These are phyloP conservation scores for Kazachstania kunashirensis DNA, from an alignment of 805 yeast species.

Conservation along the genomic window DNA sequence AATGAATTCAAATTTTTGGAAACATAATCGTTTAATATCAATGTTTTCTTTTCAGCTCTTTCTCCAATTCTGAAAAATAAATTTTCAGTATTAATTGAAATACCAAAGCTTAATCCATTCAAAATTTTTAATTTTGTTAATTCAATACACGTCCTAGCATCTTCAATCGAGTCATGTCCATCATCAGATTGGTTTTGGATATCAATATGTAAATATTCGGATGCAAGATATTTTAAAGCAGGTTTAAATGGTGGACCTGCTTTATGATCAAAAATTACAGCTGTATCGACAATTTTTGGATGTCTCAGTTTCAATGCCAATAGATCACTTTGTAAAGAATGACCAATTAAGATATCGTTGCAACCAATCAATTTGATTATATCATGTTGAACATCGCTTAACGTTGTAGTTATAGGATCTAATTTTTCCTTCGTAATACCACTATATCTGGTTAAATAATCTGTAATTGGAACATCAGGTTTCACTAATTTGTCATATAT, in stretches of 20 bases:
- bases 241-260: conserved; percentile 78
- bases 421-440: conserved; percentile 76
- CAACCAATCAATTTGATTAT: conserved; percentile 41
- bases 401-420: conserved; percentile 47
- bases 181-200: conserved; percentile 56
- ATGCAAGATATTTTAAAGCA: conserved; percentile 61
- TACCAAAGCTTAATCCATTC: conserved; percentile 62
- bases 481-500: conserved; percentile 67
- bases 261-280: conserved; percentile 66
- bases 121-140: conserved; percentile 58
- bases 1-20: conserved; percentile 8
- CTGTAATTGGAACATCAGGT: conserved; percentile 64
- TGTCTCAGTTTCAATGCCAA: conserved; percentile 63
- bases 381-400: conserved; percentile 56
- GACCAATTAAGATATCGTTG: conserved; percentile 72
- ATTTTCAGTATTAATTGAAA: conserved; percentile 34
- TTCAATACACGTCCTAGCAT: conserved; percentile 70
- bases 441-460: conserved; percentile 74
- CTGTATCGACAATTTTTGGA: conserved; percentile 69
- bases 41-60: conserved; percentile 21
- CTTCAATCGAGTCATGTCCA: conserved; percentile 86
- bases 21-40: conserved; percentile 31
- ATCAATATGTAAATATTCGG: conserved; percentile 39
- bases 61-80: conserved; percentile 33
- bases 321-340: conserved; percentile 79